Evolutionary conservation across 345 rosid genomes (phyloP).

Genomic region (Corchorus olitorius): DNA sequence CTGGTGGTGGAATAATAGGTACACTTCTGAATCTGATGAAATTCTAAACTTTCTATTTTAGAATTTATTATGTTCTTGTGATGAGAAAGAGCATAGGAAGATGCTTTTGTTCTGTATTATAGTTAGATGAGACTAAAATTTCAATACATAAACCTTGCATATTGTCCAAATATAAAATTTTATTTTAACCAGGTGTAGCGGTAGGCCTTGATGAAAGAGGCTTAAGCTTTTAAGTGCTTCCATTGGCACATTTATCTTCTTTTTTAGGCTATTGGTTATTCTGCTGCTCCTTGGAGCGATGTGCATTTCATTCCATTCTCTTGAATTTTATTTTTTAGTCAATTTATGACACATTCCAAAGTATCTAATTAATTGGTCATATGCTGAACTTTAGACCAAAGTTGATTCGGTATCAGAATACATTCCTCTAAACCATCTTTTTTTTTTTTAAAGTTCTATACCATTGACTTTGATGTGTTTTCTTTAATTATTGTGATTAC

Average conservation of each 20-base stretch:
- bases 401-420: conserved; percentile 1
- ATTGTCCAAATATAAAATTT: conserved; percentile 14
- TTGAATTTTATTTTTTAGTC: background rate
- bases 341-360: background rate
- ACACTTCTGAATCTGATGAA: conserved; percentile 26
- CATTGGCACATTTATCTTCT: background rate
- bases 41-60: background rate
- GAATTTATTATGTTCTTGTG: background rate
- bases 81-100: background rate
- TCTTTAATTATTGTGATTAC: no score
- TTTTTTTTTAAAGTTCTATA: no score
- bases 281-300: background rate
- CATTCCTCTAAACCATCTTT: background rate
- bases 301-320: background rate
- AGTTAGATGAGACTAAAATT: conserved; percentile 1
- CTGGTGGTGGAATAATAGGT: conserved; percentile 97
- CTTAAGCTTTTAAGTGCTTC: background rate
- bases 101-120: background rate
- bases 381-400: background rate
- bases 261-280: background rate
- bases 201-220: background rate
- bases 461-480: no score
- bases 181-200: background rate
- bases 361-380: background rate
- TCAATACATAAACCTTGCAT: background rate